phyloP scores from a whole-genome alignment of 2,329 filamentous ascomycete species.

The Neonectria coccinea region DNA sequence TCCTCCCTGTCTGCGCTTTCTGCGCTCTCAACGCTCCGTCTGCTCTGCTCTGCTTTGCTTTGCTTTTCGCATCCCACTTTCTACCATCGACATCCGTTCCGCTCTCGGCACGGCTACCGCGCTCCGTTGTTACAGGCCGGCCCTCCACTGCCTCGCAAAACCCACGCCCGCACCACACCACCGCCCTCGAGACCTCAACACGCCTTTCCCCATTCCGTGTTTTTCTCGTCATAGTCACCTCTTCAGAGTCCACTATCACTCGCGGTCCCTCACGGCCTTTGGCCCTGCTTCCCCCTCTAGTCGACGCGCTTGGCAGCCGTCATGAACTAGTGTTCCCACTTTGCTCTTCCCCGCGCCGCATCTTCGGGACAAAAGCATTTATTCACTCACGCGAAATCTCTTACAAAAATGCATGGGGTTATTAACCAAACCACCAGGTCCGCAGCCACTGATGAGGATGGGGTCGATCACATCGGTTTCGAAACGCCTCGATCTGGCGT shows the following conservation, averaged over 20 bases:
- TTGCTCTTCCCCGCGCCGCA: conserved; percentile 47
- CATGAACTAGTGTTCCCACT: conserved; percentile 57
- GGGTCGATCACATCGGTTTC: conserved; percentile 81
- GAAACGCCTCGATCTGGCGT: conserved; percentile 91
- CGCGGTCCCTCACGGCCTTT: conserved; percentile 35
- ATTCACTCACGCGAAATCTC: conserved; percentile 45
- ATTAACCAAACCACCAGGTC: conserved; percentile 66
- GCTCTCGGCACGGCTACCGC: conserved; percentile 46
- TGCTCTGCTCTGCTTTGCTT: conserved; percentile 7
- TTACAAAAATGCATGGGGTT: conserved; percentile 58
- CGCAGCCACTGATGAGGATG: conserved; percentile 74
- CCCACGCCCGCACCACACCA: conserved; percentile 46
- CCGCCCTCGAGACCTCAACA: conserved; percentile 41
- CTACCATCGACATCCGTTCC: conserved; percentile 40
- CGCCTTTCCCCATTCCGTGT: conserved; percentile 44
- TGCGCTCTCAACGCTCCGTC: conserved; percentile 23
- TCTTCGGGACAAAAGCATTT: conserved; percentile 46
- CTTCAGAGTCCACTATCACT: conserved; percentile 44
- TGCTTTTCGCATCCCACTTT: conserved; percentile 26
- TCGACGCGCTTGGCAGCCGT: conserved; percentile 53
- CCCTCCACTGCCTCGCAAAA: conserved; percentile 32
- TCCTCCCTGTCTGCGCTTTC: conserved; percentile 20
- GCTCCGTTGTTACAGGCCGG: conserved; percentile 35
- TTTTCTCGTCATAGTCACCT: conserved; percentile 50
- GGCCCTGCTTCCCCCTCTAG: conserved; percentile 45